phyloP scores from a whole-genome alignment of 345 rosid species.

The Angophora floribunda region DNA sequence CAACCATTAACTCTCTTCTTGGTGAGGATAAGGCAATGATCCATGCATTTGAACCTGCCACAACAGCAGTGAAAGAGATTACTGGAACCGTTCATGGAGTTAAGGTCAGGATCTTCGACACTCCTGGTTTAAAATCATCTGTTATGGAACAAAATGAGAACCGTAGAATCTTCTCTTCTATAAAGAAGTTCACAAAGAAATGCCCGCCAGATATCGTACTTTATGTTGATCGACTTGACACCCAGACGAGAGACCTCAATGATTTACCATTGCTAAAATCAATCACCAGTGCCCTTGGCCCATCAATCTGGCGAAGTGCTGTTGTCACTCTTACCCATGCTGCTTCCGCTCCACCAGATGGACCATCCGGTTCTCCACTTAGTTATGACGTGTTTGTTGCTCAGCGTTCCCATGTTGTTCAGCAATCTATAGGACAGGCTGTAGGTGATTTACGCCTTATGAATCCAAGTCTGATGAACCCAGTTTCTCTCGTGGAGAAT shows the following conservation, averaged over 20 bases:
- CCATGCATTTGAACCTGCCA: slow-evolving; percentile 77
- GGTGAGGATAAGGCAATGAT: slow-evolving; percentile 56
- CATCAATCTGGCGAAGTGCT: slow-evolving; percentile 84
- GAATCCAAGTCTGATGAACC: slow-evolving; percentile 90
- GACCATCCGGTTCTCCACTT: slow-evolving; percentile 81
- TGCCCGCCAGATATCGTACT: slow-evolving; percentile 82
- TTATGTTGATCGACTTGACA: slow-evolving; percentile 82
- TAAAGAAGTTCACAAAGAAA: slow-evolving; percentile 54
- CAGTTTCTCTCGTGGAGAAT: slow-evolving; percentile 86
- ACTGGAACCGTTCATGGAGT: slow-evolving; percentile 62
- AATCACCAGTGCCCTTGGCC: slow-evolving; percentile 55
- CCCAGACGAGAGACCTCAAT: slow-evolving; percentile 77
- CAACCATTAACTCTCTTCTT: slow-evolving; percentile 83
- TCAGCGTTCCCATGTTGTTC: slow-evolving; percentile 87
- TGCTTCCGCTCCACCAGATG: slow-evolving; percentile 97
- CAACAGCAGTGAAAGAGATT: slow-evolving; percentile 58
- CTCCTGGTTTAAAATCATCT: slow-evolving; percentile 77
- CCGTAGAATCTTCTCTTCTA: slow-evolving; percentile 50
- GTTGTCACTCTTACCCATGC: slow-evolving; percentile 88
- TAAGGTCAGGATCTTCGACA: slow-evolving; percentile 57
- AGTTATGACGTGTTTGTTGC: slow-evolving; percentile 88
- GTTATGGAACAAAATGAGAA: slow-evolving; percentile 73
- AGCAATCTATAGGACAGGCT: slow-evolving; percentile 90
- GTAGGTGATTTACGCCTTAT: slow-evolving; percentile 86
- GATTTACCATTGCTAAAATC: slow-evolving; percentile 71